Evolutionary conservation across 2,329 filamentous ascomycete genomes (phyloP).

Genomic region (Apiospora sp.): DNA sequence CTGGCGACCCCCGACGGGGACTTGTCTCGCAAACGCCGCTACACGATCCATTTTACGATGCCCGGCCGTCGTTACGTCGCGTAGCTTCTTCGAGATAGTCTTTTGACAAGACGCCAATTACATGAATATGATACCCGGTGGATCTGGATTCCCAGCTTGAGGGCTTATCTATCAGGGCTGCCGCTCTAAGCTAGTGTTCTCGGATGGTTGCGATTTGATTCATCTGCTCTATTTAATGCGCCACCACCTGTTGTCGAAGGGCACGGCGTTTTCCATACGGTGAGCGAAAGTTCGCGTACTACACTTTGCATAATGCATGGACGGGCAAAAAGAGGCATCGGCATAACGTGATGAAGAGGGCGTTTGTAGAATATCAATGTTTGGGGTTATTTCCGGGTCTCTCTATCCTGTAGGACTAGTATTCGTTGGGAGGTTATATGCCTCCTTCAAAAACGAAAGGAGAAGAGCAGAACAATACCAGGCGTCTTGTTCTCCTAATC

Average conservation of each 20-base stretch:
- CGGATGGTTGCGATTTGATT: not conserved
- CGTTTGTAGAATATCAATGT: constrained; percentile 21
- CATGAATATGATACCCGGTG: constrained; percentile 13
- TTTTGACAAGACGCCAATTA: constrained; percentile 16
- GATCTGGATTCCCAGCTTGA: constrained; percentile 13
- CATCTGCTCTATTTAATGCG: constrained; percentile 6
- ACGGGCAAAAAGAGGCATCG: constrained; percentile 11
- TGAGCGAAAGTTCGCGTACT: not conserved
- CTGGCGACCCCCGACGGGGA: not conserved
- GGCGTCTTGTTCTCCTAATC: not conserved
- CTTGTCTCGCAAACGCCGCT: constrained; percentile 14
- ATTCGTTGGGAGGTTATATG: not conserved
- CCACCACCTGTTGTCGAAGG: not conserved
- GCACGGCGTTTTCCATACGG: constrained; percentile 4
- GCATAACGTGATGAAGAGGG: constrained; percentile 5
- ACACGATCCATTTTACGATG: constrained; percentile 5
- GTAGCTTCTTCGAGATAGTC: constrained; percentile 13
- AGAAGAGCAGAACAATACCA: not conserved
- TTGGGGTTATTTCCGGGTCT: constrained; percentile 4
- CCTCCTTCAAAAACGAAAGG: not conserved
- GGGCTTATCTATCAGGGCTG: constrained; percentile 6
- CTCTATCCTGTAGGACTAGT: constrained; percentile 13
- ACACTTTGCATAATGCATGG: constrained; percentile 2
- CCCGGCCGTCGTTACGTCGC: constrained; percentile 3
- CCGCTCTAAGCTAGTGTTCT: not conserved